phyloP scores from a whole-genome alignment of 345 rosid genomes.

The Trapa incisa region DNA sequence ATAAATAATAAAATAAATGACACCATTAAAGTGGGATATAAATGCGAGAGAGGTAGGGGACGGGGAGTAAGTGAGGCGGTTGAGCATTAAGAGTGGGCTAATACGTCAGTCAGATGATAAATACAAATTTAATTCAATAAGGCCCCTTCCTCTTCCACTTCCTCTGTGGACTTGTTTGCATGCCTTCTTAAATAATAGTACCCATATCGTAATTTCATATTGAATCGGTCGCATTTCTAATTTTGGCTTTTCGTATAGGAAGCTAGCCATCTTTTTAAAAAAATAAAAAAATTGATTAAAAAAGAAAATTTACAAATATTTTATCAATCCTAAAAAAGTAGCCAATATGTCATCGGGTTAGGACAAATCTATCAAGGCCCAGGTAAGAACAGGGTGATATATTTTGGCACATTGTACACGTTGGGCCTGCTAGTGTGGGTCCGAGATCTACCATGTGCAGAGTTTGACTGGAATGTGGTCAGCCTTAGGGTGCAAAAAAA shows the following conservation, averaged over 20 bases:
- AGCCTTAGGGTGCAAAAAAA: no score
- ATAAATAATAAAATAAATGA: not conserved
- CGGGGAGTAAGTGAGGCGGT: conserved; percentile 70
- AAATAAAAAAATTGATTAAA: no score
- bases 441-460: no score
- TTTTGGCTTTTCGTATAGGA: conserved; percentile 21
- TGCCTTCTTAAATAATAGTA: not conserved
- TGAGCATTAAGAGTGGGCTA: conserved; percentile 72
- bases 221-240: not conserved
- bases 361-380: no score
- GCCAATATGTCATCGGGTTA: no score
- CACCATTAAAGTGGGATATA: conserved; percentile 59
- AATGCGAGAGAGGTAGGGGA: conserved; percentile 36
- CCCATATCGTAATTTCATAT: conserved; percentile 1
- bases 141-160: conserved; percentile 12
- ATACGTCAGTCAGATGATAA: conserved; percentile 84
- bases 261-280: conserved; percentile 13
- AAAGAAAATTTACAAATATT: no score
- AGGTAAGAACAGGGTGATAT: no score
- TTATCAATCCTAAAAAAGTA: no score
- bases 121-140: conserved; percentile 56
- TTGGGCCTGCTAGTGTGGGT: no score
- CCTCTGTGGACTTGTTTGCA: conserved; percentile 1
- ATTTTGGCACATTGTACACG: no score
- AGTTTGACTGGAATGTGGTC: no score